A percentile compares a stretch with the other conserved stretches of the same genome.
These are phyloP conservation scores for Geosmithia morbida DNA, from an alignment of 2,329 filamentous ascomycete species.

Conservation along the genomic window DNA sequence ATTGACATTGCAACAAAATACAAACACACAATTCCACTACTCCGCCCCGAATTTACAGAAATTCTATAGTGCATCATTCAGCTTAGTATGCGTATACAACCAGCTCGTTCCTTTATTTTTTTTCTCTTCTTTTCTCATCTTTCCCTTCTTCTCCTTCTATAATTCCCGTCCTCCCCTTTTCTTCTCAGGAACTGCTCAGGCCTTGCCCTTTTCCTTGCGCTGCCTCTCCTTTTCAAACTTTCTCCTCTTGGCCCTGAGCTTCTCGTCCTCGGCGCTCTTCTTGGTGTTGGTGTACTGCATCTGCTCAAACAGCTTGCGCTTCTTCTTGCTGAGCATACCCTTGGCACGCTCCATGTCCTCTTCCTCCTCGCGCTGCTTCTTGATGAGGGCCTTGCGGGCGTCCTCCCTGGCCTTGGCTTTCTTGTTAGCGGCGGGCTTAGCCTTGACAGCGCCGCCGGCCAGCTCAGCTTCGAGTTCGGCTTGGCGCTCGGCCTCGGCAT, in stretches of 20 bases:
- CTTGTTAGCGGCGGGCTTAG: slow-evolving; percentile 30
- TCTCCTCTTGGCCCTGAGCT: slow-evolving; percentile 76
- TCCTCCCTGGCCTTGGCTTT: slow-evolving; percentile 54
- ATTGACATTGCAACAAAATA: not conserved
- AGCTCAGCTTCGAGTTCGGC: slow-evolving; percentile 88
- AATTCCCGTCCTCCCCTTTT: not conserved
- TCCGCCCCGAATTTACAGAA: not conserved
- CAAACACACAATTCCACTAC: not conserved
- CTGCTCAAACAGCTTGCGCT: slow-evolving; percentile 93
- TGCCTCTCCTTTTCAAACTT: slow-evolving; percentile 62
- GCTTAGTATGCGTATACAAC: not conserved
- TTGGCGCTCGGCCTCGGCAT: slow-evolving; percentile 63
- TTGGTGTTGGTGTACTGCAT: slow-evolving; percentile 94
- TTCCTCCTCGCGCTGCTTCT: slow-evolving; percentile 59
- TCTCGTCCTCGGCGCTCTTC: slow-evolving; percentile 80
- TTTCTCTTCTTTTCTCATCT: not conserved
- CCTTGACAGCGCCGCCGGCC: slow-evolving; percentile 47
- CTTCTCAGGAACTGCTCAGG: too few species aligned
- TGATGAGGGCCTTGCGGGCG: slow-evolving; percentile 52
- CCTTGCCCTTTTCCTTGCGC: slow-evolving; percentile 14
- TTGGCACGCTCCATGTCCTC: slow-evolving; percentile 88
- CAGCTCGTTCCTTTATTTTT: not conserved
- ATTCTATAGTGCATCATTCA: not conserved
- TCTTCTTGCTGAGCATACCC: slow-evolving; percentile 97
- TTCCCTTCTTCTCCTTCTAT: not conserved